Conservation (phyloP, 345 rosid genomes). For the Salix purpurea region DNA sequence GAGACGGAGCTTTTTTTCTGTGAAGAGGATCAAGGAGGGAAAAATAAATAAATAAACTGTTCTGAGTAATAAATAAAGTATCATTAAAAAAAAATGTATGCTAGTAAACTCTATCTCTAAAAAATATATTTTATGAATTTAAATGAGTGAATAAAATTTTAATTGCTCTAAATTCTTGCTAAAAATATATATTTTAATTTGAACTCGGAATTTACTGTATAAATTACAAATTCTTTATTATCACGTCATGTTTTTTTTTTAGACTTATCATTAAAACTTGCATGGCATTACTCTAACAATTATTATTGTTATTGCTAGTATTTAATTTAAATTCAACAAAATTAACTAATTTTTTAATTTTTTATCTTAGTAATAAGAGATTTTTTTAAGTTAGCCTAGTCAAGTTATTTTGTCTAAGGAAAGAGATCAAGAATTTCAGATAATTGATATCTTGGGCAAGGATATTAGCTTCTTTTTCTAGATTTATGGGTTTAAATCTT, state of each 20-base stretch:
- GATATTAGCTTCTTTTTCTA: no score
- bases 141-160: no score
- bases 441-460: no score
- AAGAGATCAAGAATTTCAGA: no score
- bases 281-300: no score
- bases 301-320: neutral
- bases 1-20: conserved; percentile 5
- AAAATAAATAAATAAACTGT: conserved; percentile 1
- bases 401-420: no score
- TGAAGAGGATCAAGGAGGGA: conserved; percentile 25
- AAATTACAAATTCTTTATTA: fast-evolving
- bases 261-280: no score
- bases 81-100: no score
- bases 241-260: no score
- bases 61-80: neutral
- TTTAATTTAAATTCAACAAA: neutral
- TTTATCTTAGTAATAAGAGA: neutral
- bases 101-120: no score
- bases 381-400: neutral
- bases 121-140: no score
- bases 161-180: fast-evolving
- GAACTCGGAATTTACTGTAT: fast-evolving
- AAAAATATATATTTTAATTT: fast-evolving
- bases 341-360: neutral
- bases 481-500: no score